These are phyloP conservation scores for Puccinia hordei DNA, from an alignment of 1,284 basidiomycete species.

Conservation along the genomic window DNA sequence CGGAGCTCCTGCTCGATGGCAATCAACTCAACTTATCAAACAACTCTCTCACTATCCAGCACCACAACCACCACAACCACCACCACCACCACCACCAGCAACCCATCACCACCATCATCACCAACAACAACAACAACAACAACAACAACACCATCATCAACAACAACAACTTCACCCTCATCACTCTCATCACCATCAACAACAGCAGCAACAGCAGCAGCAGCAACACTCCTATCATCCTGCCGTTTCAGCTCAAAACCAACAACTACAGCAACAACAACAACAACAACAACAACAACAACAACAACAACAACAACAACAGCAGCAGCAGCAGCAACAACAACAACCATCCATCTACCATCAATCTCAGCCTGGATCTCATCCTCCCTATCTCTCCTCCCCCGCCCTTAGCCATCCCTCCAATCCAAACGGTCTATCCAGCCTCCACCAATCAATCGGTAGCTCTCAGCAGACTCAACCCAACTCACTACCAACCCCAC, in stretches of 20 bases:
- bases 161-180: slow-evolving; percentile 33
- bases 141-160: slow-evolving; percentile 49
- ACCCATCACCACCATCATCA: slow-evolving; percentile 34
- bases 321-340: slow-evolving; percentile 11
- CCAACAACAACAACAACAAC: slow-evolving; percentile 40
- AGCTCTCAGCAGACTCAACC: neutral
- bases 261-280: slow-evolving; percentile 36
- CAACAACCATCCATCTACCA: slow-evolving; percentile 51
- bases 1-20: slow-evolving; percentile 6
- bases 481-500: slow-evolving; percentile 25
- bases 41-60: slow-evolving; percentile 15
- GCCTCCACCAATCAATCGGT: neutral
- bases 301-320: slow-evolving; percentile 49
- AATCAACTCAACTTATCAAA: slow-evolving; percentile 38
- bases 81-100: neutral
- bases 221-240: slow-evolving; percentile 14
- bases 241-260: slow-evolving; percentile 3
- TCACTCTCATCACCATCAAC: slow-evolving; percentile 41
- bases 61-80: slow-evolving; percentile 26
- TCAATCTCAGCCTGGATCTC: slow-evolving; percentile 18
- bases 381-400: neutral
- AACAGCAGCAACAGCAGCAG: slow-evolving; percentile 36
- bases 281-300: slow-evolving; percentile 33
- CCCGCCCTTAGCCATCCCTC: neutral
- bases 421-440: slow-evolving; percentile 3